Percentiles rank a stretch among this genome's conserved stretches.
These are phyloP conservation scores for Saitozyma sp. DNA, from an alignment of 768 basidiomycete species.

Conservation along the genomic window DNA sequence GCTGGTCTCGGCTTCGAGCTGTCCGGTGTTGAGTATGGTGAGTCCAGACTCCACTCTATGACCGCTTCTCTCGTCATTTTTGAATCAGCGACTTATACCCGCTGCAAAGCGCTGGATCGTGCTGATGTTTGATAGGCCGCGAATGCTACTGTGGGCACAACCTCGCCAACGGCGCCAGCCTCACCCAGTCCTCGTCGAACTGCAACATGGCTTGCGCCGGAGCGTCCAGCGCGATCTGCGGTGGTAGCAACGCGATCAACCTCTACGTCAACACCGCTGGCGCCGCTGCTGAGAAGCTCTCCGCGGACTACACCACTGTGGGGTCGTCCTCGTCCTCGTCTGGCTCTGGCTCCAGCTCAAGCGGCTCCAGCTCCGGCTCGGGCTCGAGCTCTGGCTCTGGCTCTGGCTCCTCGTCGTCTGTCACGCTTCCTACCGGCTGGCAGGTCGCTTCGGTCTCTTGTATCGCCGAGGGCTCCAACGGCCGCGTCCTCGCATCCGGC, in stretches of 20 bases:
- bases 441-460: conserved; percentile 13
- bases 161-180: conserved; percentile 29
- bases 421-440: conserved; percentile 15
- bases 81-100: too few species aligned
- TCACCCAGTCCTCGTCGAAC: conserved; percentile 18
- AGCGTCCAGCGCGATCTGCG: conserved; percentile 5
- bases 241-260: conserved; percentile 18
- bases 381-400: conserved; percentile 57
- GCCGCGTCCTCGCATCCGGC: conserved; percentile 14
- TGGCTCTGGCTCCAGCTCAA: conserved; percentile 5
- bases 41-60: too few species aligned
- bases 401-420: conserved; percentile 33
- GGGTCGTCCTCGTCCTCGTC: conserved; percentile 7
- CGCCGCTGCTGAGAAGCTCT: conserved; percentile 5
- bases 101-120: too few species aligned
- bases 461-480: conserved; percentile 18
- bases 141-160: conserved; percentile 37
- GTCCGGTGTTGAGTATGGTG: conserved; percentile 30
- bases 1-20: conserved; percentile 23
- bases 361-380: conserved; percentile 58
- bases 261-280: conserved; percentile 23
- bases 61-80: too few species aligned
- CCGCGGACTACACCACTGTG: too few species aligned
- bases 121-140: conserved; percentile 2
- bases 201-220: conserved; percentile 23